These are phyloP conservation scores for Trichosporon faecale DNA, from an alignment of 1,284 basidiomycete genomes.

Conservation along the genomic window DNA sequence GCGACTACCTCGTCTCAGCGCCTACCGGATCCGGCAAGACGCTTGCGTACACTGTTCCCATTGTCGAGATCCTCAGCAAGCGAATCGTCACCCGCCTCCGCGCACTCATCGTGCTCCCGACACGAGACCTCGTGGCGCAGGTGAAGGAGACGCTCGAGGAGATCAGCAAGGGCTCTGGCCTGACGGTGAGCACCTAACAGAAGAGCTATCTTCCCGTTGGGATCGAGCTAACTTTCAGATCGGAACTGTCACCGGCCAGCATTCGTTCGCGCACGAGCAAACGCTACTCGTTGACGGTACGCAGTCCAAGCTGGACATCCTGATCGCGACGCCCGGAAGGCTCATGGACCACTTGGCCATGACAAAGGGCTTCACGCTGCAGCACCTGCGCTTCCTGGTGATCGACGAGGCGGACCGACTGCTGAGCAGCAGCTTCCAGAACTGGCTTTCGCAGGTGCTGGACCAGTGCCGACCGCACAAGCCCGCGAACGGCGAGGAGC, in stretches of 20 bases:
- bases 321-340: constrained; percentile 93
- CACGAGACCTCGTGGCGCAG: constrained; percentile 89
- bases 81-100: constrained; percentile 77
- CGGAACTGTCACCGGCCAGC: constrained; percentile 50
- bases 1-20: constrained; percentile 92
- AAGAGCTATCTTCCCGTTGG: background rate
- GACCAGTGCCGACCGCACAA: constrained; percentile 30
- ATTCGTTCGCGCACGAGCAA: constrained; percentile 51
- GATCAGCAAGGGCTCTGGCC: constrained; percentile 75
- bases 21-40: constrained; percentile 98
- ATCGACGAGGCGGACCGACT: constrained; percentile 97
- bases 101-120: constrained; percentile 90
- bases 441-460: constrained; percentile 82
- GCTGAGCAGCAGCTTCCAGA: constrained; percentile 90
- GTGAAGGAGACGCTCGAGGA: constrained; percentile 88
- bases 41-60: constrained; percentile 86
- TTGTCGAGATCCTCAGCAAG: constrained; percentile 75
- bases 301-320: constrained; percentile 83
- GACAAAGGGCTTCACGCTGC: constrained; percentile 84
- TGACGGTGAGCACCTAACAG: constrained; percentile 62
- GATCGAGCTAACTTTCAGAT: constrained; percentile 37
- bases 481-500: background rate
- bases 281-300: constrained; percentile 56
- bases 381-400: constrained; percentile 89
- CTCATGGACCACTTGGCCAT: constrained; percentile 88